These are phyloP conservation scores for Diaporthe sp. DNA, from an alignment of 2,329 filamentous ascomycete species.

Conservation along the genomic window DNA sequence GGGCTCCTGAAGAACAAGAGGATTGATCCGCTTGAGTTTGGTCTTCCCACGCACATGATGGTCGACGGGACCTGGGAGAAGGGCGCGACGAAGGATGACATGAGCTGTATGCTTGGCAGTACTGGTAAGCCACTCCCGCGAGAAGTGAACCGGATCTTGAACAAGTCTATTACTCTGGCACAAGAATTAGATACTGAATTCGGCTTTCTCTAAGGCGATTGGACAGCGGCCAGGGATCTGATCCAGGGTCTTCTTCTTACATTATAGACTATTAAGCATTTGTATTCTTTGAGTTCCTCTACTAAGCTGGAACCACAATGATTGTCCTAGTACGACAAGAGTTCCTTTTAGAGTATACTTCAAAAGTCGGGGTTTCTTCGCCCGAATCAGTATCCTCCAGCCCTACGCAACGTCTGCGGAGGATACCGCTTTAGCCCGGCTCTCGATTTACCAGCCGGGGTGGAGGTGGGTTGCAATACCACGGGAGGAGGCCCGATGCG, in stretches of 20 bases:
- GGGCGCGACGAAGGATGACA: neutral
- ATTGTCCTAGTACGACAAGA: no score
- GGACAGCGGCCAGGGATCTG: neutral
- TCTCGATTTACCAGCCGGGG: no score
- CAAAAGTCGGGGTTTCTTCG: neutral
- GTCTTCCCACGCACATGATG: neutral
- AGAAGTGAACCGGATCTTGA: neutral
- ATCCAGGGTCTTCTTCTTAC: neutral
- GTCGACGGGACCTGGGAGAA: constrained; percentile 4
- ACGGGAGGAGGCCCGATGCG: neutral
- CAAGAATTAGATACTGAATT: neutral
- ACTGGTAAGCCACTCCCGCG: neutral
- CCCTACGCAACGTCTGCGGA: no score
- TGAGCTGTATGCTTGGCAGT: neutral
- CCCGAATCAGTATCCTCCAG: no score
- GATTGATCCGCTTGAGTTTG: neutral
- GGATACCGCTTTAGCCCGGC: no score
- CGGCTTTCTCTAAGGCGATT: neutral
- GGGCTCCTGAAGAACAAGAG: neutral
- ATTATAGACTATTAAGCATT: neutral
- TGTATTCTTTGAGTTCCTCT: no score
- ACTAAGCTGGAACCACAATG: no score
- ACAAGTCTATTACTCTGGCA: neutral
- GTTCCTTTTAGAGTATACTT: neutral
- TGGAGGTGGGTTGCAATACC: neutral